Conservation (phyloP, 2,329 filamentous ascomycete species). For the Reticulascus tulasneorum region DNA sequence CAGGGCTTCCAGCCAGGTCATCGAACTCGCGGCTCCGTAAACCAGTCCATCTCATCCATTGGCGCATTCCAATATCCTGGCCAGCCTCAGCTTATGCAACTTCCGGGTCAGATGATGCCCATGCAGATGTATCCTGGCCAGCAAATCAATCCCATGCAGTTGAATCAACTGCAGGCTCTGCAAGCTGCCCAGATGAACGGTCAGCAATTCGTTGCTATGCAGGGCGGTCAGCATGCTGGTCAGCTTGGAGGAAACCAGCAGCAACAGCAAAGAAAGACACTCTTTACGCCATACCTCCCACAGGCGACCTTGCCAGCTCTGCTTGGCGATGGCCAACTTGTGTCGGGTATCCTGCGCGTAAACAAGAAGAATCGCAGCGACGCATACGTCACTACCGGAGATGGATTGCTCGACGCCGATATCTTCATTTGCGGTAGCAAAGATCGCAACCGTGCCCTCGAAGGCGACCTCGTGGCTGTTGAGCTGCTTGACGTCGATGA, state of each 20-base stretch:
- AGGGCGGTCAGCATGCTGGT: constrained; percentile 69
- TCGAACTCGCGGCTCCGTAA: constrained; percentile 78
- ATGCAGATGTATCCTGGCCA: constrained; percentile 81
- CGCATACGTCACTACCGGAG: constrained; percentile 91
- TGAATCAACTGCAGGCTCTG: constrained; percentile 86
- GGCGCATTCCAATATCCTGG: constrained; percentile 85
- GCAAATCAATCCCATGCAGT: constrained; percentile 80
- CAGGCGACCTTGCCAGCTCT: constrained; percentile 91
- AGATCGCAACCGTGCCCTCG: constrained; percentile 92
- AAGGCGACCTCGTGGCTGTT: constrained; percentile 92
- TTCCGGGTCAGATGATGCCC: constrained; percentile 82
- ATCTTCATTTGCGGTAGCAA: constrained; percentile 99
- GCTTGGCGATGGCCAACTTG: constrained; percentile 85
- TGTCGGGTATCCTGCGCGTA: constrained; percentile 92
- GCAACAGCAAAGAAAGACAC: constrained; percentile 90
- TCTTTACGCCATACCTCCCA: constrained; percentile 96
- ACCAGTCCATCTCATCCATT: constrained; percentile 77
- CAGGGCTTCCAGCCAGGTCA: constrained; percentile 89
- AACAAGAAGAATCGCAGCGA: constrained; percentile 99
- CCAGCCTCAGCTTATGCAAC: constrained; percentile 83
- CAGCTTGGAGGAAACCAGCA: constrained; percentile 64
- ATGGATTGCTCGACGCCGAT: constrained; percentile 84
- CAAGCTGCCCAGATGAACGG: constrained; percentile 83
- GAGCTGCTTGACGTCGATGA: constrained; percentile 97
- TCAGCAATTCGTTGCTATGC: constrained; percentile 66